phyloP scores from a whole-genome alignment of 495 filamentous ascomycete genomes.

The Clohesyomyces aquaticus region DNA sequence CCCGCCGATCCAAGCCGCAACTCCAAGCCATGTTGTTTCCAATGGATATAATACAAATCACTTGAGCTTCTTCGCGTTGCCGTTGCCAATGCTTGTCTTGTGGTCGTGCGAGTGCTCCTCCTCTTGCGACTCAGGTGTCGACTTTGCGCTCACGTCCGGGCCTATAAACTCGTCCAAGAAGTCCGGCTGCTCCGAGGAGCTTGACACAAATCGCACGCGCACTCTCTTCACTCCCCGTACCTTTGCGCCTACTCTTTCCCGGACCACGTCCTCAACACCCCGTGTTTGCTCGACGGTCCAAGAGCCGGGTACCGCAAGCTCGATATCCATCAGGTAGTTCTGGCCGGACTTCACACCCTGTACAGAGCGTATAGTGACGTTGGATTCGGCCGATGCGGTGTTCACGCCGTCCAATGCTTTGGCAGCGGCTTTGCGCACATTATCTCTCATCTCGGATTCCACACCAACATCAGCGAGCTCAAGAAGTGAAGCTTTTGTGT shows the following conservation, averaged over 20 bases:
- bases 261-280: constrained; percentile 71
- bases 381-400: constrained; percentile 45
- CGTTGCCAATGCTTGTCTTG: constrained; percentile 45
- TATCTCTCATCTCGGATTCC: constrained; percentile 75
- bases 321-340: constrained; percentile 89
- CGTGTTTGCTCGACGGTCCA: constrained; percentile 72
- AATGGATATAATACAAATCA: constrained; percentile 35
- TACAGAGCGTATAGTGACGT: constrained; percentile 70
- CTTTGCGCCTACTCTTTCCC: constrained; percentile 68
- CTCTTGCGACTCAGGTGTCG: constrained; percentile 69
- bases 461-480: constrained; percentile 90
- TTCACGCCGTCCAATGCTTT: constrained; percentile 58
- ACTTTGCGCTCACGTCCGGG: constrained; percentile 62
- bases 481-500: constrained; percentile 77
- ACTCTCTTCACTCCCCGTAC: constrained; percentile 82
- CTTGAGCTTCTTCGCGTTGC: constrained; percentile 29
- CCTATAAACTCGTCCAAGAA: constrained; percentile 81
- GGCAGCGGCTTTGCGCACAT: constrained; percentile 64
- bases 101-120: constrained; percentile 47
- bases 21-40: not conserved
- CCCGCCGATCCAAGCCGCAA: constrained; percentile 8
- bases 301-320: constrained; percentile 71
- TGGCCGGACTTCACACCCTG: constrained; percentile 92
- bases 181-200: constrained; percentile 53
- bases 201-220: constrained; percentile 78